Conservation (phyloP, 768 basidiomycete species). For the Lenzites betulinus region DNA sequence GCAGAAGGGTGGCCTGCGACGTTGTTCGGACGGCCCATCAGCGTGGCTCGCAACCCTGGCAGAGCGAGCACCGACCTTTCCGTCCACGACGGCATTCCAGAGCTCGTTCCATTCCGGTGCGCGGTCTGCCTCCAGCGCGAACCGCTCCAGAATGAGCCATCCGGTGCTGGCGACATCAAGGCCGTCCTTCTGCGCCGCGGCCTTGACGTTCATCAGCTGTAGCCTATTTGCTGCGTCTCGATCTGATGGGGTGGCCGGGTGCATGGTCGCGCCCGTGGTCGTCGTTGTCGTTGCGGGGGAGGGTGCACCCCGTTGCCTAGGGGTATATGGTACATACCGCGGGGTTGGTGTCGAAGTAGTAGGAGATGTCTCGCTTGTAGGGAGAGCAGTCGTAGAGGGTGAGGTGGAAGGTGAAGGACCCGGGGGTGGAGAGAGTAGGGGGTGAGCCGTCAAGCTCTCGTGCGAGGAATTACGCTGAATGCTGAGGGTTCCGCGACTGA, state of each 20-base stretch:
- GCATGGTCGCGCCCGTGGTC: conserved; percentile 46
- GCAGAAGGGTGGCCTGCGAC: conserved; percentile 71
- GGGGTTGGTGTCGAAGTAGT: conserved; percentile 29
- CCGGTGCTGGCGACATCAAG: conserved; percentile 66
- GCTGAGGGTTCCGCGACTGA: conserved; percentile 25
- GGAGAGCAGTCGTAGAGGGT: conserved; percentile 18
- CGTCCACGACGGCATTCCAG: conserved; percentile 60
- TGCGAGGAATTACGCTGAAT: conserved; percentile 34
- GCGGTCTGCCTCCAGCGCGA: conserved; percentile 54
- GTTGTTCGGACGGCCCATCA: neutral
- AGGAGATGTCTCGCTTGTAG: conserved; percentile 1
- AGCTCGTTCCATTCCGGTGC: conserved; percentile 68
- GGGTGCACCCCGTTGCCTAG: conserved; percentile 60
- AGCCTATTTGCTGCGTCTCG: conserved; percentile 67
- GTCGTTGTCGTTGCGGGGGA: conserved; percentile 48
- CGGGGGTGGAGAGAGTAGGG: conserved; percentile 54
- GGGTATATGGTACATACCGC: conserved; percentile 78
- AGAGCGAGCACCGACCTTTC: conserved; percentile 54
- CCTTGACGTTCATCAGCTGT: conserved; percentile 73
- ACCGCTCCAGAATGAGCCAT: conserved; percentile 76
- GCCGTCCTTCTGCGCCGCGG: conserved; percentile 68
- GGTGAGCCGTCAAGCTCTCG: conserved; percentile 64
- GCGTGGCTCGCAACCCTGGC: conserved; percentile 1
- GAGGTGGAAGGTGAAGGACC: conserved; percentile 26
- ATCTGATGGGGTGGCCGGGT: conserved; percentile 34